Base-by-base conservation (phyloP, 441 rosid genomes). In the Erodium moschatum region DNA sequence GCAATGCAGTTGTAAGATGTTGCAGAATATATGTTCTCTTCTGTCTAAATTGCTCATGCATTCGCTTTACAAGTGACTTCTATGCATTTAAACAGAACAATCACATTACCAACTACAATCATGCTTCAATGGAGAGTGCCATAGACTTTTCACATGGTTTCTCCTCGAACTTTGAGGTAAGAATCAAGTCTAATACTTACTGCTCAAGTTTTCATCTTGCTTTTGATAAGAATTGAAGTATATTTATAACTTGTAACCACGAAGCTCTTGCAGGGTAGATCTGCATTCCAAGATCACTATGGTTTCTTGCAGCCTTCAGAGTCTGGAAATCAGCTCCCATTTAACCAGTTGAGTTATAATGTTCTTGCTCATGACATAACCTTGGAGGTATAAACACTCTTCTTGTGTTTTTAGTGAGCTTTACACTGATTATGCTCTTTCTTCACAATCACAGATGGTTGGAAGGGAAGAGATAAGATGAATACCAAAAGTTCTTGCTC, bases 151-250 rank as follows among this genome's bases (percentile, higher is more conserved):
- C 90, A 19, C 91, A 85, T 78, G 88, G 84, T 52, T 84, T 80
- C 75, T 85, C 97, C 18, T 82, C 89, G 67, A 85, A 79, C 62
- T 87, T 86, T 79, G 81, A 89, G 96, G 97, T 89, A 72, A 21
- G 58, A 56, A 56, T 54, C 7, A 18, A 16, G 20, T 16, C 21
- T 54, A 54, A 15, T 54, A 16, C 9, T 58, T 15, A n/a, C 19
- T 65, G 9, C 8, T 19, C 46, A 40, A 29, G 13, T 50, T 72
- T 63, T 19, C 6, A 42, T 12, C 12, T 29, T n/a, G 9, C 46
- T 21, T 62, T 40, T 64, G n/a, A 35, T 7, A 35, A 35, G 40
- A 35, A 35, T 35, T 35, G 2, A 35, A 35, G 8, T 18, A 66
- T 16, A 40, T 20, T 66, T 18, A 69, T 20, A 6, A 33, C 20